Conservation (phyloP, 371 early-diverging fungal species). For the Apophysomyces ossiformis region DNA sequence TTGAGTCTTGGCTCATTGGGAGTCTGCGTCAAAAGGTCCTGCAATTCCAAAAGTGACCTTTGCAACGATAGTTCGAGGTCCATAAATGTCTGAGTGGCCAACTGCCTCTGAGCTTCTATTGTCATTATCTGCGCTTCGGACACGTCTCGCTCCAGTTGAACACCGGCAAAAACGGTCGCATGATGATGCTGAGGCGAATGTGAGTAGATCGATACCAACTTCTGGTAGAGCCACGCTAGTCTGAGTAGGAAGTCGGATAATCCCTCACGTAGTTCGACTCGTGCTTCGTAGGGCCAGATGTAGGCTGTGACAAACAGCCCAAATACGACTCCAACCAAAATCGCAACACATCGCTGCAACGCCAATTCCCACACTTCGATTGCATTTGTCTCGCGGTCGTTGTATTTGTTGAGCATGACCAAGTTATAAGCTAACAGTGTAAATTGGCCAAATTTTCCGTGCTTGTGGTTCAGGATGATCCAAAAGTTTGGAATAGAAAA, state of each 20-base stretch:
- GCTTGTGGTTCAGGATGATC: conserved; percentile 69
- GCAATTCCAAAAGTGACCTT: conserved; percentile 63
- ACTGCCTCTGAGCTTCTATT: conserved; percentile 26
- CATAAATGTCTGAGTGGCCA: conserved; percentile 56
- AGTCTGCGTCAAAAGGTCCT: conserved; percentile 67
- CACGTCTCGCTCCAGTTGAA: conserved; percentile 11
- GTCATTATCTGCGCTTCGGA: conserved; percentile 23
- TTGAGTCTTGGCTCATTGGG: conserved; percentile 86
- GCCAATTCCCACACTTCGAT: conserved; percentile 66
- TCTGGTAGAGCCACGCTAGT: conserved; percentile 70
- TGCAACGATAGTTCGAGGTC: conserved; percentile 77
- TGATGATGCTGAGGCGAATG: conserved; percentile 33
- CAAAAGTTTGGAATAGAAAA: conserved; percentile 76
- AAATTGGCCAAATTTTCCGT: conserved; percentile 81
- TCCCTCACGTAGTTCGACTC: conserved; percentile 77
- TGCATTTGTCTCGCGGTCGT: conserved; percentile 65
- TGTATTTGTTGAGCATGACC: conserved; percentile 77
- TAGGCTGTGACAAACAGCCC: conserved; percentile 73
- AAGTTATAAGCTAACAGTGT: conserved; percentile 78
- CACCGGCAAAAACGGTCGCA: neutral
- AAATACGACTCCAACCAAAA: conserved; percentile 71
- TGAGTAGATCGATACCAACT: conserved; percentile 68
- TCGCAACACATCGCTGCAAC: conserved; percentile 66
- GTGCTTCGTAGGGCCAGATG: conserved; percentile 86
- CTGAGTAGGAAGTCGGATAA: conserved; percentile 68